Percentiles rank a stretch among this genome's conserved stretches.
phyloP scores from a whole-genome alignment of 805 yeast genomes.

The Cyberlindnera lachancei region DNA sequence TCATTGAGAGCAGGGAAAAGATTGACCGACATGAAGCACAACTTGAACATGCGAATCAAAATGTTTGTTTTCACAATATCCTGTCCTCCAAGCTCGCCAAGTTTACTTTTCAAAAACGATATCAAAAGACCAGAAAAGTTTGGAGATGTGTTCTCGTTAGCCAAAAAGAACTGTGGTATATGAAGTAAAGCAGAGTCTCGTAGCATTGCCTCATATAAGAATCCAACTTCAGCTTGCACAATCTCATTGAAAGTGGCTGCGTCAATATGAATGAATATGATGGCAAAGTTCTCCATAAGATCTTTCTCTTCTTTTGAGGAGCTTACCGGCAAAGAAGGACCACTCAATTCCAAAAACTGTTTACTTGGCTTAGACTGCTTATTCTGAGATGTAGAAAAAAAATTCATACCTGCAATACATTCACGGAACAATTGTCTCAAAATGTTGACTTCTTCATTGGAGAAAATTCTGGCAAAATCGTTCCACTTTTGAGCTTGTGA shows the following conservation, averaged over 20 bases:
- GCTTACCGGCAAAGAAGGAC: conserved; percentile 77
- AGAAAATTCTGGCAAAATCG: conserved; percentile 76
- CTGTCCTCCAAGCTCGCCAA: conserved; percentile 74
- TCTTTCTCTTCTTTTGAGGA: conserved; percentile 93
- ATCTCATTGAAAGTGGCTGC: conserved; percentile 94
- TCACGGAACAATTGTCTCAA: conserved; percentile 75
- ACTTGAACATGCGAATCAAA: conserved; percentile 76
- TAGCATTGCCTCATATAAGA: conserved; percentile 69
- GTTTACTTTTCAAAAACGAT: conserved; percentile 62
- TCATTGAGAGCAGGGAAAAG: conserved; percentile 85
- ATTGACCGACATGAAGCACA: conserved; percentile 94
- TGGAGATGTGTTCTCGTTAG: conserved; percentile 90
- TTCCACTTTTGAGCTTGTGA: conserved; percentile 62
- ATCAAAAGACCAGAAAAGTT: conserved; percentile 82
- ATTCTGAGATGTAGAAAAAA: conserved; percentile 47
- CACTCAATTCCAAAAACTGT: conserved; percentile 38
- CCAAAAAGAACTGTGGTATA: conserved; percentile 87
- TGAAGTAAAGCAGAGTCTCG: conserved; percentile 81
- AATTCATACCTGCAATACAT: conserved; percentile 71
- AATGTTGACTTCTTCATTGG: conserved; percentile 74
- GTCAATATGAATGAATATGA: conserved; percentile 88
- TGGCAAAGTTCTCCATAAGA: conserved; percentile 89
- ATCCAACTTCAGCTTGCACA: conserved; percentile 70
- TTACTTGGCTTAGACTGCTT: conserved; percentile 19
- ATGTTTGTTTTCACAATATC: conserved; percentile 74